Evolutionary conservation across 345 rosid species (phyloP).

Genomic region (Barbarea vulgaris): DNA sequence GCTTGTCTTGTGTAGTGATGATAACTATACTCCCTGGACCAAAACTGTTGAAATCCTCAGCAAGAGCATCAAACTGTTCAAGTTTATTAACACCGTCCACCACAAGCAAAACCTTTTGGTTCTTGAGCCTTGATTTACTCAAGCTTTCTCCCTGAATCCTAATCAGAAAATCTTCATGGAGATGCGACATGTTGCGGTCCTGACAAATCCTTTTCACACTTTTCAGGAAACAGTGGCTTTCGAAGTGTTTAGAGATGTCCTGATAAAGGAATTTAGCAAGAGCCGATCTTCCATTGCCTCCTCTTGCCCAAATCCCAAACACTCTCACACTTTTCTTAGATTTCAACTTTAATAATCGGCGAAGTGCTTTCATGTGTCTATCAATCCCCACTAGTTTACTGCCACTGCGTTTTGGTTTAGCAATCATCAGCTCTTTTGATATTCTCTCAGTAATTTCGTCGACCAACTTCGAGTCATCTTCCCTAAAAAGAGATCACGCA

Average conservation of each 20-base stretch:
- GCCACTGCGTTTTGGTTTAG: neutral
- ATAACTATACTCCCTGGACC: conserved; percentile 38
- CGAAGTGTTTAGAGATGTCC: conserved; percentile 17
- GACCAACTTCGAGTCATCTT: conserved; percentile 34
- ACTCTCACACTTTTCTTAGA: conserved; percentile 20
- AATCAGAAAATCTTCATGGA: neutral
- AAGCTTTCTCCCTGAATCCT: conserved; percentile 13
- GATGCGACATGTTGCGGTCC: neutral
- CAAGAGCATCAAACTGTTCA: conserved; percentile 34
- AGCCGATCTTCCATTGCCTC: conserved; percentile 30
- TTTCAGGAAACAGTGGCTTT: conserved; percentile 30
- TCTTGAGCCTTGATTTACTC: conserved; percentile 9
- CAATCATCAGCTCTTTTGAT: neutral
- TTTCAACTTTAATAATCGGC: conserved; percentile 9
- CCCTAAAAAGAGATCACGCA: neutral
- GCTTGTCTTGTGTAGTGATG: conserved; percentile 36
- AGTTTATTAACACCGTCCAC: conserved; percentile 9
- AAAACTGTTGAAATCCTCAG: conserved; percentile 20
- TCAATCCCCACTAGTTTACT: conserved; percentile 37
- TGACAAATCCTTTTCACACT: conserved; percentile 26
- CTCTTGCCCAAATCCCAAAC: conserved; percentile 35
- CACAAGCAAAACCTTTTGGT: conserved; percentile 31
- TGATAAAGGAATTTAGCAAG: conserved; percentile 18
- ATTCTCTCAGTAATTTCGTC: conserved; percentile 29
- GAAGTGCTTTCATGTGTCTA: conserved; percentile 12